Base-by-base conservation (phyloP, 2,329 filamentous ascomycete species). In the Mycogone perniciosa region DNA sequence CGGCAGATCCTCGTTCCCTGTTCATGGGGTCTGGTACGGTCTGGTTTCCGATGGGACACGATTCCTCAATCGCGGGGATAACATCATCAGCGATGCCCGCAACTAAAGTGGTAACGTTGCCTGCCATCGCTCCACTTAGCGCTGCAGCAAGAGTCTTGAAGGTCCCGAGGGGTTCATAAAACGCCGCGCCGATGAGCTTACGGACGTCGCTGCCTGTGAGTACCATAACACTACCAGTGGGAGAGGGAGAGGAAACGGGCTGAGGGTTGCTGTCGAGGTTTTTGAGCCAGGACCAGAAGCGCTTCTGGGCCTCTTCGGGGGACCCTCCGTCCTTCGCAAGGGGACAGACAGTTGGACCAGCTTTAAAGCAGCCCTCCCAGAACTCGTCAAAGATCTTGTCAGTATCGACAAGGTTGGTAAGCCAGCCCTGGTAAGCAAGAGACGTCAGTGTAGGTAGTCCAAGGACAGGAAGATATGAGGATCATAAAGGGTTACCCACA, bases 301-400 rank as follows among this genome's bases (percentile, higher is more conserved):
- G 65, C 0, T 44, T n/a, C 13, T 55, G 59, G 40, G 70, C 60
- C 44, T 64, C 60, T 3, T 42, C 20, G 37, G 40, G 13, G 31
- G 13, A 9, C 50, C 53, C 1, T 45, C 56, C 40, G 52, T 70
- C 66, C 8, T 46, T 46, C 44, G 54, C 53, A 4, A 70, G 59
- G 5, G 65, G 52, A 44, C 69, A 71, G 0, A 51, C 39, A 2
- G 48, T 34, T 27, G 31, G 5, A 1, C 61, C 58, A 5, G 55
- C 60, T 1, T 58, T 50, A 55, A 64, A 71, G 56, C 71, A 74
- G 2, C 61, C 59, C 9, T 61, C 52, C 53, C 62, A 72, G 50
- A 72, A 66, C 10, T 59, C 51, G 4, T 61, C 59, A 20, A 67
- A 56, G 7, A 67, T 57, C 5, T 64, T 54, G n/a, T 73, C 64